A percentile compares a stretch with the other conserved stretches of the same genome.
Evolutionary conservation across 106 monocot species (phyloP).

Genomic region (Allium cepa): DNA sequence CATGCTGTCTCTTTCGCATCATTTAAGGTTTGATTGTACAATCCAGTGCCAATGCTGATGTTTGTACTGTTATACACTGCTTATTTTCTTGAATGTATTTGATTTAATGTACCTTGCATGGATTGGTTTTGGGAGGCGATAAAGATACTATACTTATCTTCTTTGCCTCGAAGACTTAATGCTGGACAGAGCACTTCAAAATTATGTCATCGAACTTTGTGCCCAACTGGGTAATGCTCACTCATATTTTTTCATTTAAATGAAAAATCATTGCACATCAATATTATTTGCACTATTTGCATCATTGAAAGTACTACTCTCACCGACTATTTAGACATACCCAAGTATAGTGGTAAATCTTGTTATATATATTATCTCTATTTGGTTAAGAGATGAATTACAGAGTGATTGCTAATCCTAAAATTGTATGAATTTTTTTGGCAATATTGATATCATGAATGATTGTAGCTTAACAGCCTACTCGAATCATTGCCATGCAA

Average conservation of each 20-base stretch:
- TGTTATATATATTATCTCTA: too few species aligned
- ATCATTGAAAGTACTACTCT: too few species aligned
- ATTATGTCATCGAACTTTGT: conserved; percentile 95
- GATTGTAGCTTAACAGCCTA: background rate
- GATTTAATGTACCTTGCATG: background rate
- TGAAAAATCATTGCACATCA: too few species aligned
- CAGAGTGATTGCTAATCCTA: too few species aligned
- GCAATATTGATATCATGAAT: background rate
- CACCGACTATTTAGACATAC: too few species aligned
- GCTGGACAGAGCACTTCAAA: conserved; percentile 93
- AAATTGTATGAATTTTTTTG: background rate
- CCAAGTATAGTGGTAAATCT: too few species aligned
- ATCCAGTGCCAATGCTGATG: background rate
- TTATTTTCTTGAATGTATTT: background rate
- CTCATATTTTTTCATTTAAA: too few species aligned
- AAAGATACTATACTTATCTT: conserved; percentile 80
- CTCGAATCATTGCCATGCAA: background rate
- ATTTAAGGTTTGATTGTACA: conserved; percentile 46
- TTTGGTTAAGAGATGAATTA: too few species aligned
- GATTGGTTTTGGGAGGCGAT: conserved; percentile 74
- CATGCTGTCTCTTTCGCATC: conserved; percentile 97
- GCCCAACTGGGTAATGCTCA: conserved; percentile 69
- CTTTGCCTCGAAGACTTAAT: conserved; percentile 92
- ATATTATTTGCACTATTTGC: too few species aligned
- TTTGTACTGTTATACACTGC: background rate